A percentile compares a stretch with the other conserved stretches of the same genome.
Evolutionary conservation across 305 asterid genomes (phyloP).

Genomic region (Fraxinus sp.): DNA sequence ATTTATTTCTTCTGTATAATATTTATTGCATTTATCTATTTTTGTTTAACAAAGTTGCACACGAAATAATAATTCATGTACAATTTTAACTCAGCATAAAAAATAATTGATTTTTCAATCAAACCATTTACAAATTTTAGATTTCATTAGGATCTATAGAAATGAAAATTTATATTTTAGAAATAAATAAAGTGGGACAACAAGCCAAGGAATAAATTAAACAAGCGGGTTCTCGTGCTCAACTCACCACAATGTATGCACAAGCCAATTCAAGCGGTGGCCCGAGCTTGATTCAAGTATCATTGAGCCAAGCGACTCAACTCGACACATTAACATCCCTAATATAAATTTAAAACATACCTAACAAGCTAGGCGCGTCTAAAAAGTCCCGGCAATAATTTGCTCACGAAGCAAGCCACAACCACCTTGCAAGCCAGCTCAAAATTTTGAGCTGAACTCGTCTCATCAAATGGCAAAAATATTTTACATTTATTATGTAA

Average conservation of each 20-base stretch:
- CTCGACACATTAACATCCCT: background rate
- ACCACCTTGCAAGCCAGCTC: background rate
- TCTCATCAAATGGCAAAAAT: background rate
- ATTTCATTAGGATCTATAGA: background rate
- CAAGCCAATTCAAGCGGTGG: background rate
- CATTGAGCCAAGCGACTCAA: background rate
- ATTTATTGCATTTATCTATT: background rate
- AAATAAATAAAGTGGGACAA: background rate
- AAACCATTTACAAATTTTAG: background rate
- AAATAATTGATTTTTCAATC: background rate
- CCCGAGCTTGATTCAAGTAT: background rate
- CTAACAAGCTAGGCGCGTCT: background rate
- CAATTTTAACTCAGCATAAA: background rate
- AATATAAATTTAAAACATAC: background rate
- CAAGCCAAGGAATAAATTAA: background rate
- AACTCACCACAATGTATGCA: background rate
- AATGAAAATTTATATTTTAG: no score
- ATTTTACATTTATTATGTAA: background rate
- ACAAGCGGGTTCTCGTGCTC: background rate
- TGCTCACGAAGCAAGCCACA: background rate
- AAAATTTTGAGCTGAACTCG: background rate
- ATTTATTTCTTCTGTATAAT: background rate
- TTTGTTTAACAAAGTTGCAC: background rate
- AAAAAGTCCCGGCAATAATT: background rate
- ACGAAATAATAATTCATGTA: background rate